Evolutionary conservation across 2,329 filamentous ascomycete species (phyloP), one percentile per base, ranked within the genome.

Genomic region (Trichoderma lentiforme): DNA sequence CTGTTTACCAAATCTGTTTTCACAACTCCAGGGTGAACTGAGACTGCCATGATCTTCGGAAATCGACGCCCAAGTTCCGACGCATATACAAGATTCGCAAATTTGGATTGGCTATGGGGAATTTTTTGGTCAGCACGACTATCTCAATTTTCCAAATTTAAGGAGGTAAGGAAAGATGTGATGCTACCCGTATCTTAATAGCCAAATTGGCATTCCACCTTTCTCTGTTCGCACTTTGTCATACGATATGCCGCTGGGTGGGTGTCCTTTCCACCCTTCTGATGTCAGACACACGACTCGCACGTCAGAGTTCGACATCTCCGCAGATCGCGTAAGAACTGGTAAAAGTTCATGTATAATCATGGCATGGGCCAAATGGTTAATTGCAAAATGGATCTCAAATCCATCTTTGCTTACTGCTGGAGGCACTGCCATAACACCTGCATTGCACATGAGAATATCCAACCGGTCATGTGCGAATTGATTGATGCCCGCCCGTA

Each of bases 301-400:
- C n/a, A 80, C 78, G 57, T 79, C 78, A 3, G 75, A 57, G 12
- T 72, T 71, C n/a, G 73, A 53, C 21, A 56, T 15, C 5, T 47
- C 32, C 14, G 78, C 78, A 4, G 81, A 81, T 72, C 74, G 74
- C 9, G 74, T 69, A 43, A 82, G 71, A 1, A 76, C 12, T 3
- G 79, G 79, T 9, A 79, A 63, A 6, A 86, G 76, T 4, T 82
- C 78, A 64, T 81, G 81, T n/a, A 81, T 80, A 9, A 87, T 78
- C 4, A 84, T 79, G 4, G 85, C 84, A 67, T 86, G 84, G n/a
- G 84, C 84, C 53, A 87, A 74, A 75, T 87, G 84, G 70, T 87
- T 88, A 3, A 81, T 84, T 1, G 82, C 84, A 73, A 87, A 85
- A 73, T 86, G 82, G 9, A 83, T 73, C 75, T 87, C 86, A 73